These are phyloP conservation scores for Pelagomonas calceolata DNA, from an alignment of 108 stramenopile genomes.

Conservation along the genomic window DNA sequence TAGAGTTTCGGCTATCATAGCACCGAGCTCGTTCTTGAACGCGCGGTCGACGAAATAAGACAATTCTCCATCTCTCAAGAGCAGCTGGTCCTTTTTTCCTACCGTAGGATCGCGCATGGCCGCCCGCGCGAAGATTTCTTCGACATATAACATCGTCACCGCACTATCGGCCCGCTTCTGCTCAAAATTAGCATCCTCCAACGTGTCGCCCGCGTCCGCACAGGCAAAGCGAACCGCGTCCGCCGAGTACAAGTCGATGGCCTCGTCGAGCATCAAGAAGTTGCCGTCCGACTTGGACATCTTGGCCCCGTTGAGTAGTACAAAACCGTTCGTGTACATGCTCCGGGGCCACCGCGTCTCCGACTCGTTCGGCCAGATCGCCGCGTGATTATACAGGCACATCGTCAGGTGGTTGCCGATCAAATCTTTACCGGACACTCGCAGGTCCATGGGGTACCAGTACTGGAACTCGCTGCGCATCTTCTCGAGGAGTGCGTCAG, in stretches of 20 bases:
- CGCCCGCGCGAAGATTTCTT: slow-evolving; percentile 71
- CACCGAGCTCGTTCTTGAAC: slow-evolving; percentile 77
- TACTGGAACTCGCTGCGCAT: slow-evolving; percentile 78
- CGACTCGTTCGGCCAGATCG: slow-evolving; percentile 80
- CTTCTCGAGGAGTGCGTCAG: slow-evolving; percentile 54
- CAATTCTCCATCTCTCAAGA: slow-evolving; percentile 35
- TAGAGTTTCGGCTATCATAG: slow-evolving; percentile 51
- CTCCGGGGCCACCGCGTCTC: slow-evolving; percentile 77
- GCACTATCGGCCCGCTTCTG: slow-evolving; percentile 77
- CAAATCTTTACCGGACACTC: slow-evolving; percentile 90
- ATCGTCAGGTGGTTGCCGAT: slow-evolving; percentile 97
- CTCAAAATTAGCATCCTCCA: slow-evolving; percentile 97
- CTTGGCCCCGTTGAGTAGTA: slow-evolving; percentile 87
- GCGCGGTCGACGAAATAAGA: slow-evolving; percentile 70
- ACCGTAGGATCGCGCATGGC: slow-evolving; percentile 32
- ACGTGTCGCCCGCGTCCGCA: slow-evolving; percentile 88
- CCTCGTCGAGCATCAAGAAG: slow-evolving; percentile 90
- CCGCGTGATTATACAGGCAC: slow-evolving; percentile 95
- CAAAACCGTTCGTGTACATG: slow-evolving; percentile 89
- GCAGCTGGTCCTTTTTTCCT: slow-evolving; percentile 14
- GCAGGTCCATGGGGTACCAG: slow-evolving; percentile 96
- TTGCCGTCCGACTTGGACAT: slow-evolving; percentile 97
- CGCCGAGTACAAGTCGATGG: slow-evolving; percentile 63
- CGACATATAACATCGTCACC: slow-evolving; percentile 68
- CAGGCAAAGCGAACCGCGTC: slow-evolving; percentile 85